Evolutionary conservation across 176 grass and related monocot genomes (phyloP).

Genomic region (Phoenix dactylifera): DNA sequence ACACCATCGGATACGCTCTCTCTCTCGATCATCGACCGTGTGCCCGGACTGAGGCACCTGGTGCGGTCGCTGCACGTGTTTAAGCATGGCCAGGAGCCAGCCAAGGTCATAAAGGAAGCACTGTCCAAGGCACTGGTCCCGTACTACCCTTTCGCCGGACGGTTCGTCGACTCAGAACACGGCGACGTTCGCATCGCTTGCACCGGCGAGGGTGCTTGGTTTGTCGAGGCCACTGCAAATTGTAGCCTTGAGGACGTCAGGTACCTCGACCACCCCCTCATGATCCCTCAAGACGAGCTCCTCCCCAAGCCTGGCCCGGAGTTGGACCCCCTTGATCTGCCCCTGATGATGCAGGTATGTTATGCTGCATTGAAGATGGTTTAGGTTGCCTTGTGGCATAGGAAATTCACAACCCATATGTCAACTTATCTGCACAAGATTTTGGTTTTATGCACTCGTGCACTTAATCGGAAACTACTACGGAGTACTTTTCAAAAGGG

Average conservation of each 20-base stretch:
- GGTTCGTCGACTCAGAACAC: background rate
- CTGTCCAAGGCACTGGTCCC: background rate
- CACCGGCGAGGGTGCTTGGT: background rate
- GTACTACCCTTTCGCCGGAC: background rate
- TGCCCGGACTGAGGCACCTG: too few species aligned
- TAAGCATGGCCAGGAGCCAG: too few species aligned
- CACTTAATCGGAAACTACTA: too few species aligned
- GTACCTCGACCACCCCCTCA: background rate
- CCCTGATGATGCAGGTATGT: background rate
- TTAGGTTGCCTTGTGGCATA: too few species aligned
- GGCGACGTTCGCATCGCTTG: background rate
- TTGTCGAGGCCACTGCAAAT: background rate
- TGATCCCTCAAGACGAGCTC: too few species aligned
- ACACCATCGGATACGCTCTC: background rate
- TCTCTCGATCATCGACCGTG: background rate
- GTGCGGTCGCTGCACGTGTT: too few species aligned
- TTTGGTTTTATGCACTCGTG: too few species aligned
- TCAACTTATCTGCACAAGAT: too few species aligned
- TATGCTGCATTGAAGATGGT: too few species aligned
- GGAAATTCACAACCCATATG: too few species aligned
- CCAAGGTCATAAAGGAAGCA: too few species aligned
- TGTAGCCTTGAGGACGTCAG: background rate
- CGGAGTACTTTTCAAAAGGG: too few species aligned
- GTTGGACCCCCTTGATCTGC: background rate
- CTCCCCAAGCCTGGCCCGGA: background rate